Evolutionary conservation across 495 filamentous ascomycete species (phyloP), one percentile per base, ranked within the genome.

Genomic region (Hyaloscypha finlandica): DNA sequence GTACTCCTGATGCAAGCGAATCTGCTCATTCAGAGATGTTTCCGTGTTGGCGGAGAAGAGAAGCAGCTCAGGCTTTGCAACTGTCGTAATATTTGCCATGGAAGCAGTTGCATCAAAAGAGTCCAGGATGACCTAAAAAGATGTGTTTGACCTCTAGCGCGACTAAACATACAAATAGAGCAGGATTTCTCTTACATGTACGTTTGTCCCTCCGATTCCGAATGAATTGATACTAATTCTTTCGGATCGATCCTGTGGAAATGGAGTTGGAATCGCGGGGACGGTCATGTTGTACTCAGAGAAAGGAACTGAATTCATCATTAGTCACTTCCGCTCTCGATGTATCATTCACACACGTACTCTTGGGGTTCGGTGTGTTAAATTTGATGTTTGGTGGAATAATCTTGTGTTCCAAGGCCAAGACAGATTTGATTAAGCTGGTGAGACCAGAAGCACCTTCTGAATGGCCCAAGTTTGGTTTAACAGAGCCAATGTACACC

Each of bases 181-280:
- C 29, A 45, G 4, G 59, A 22, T n/a, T 25, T 4, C 6, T 78
- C 20, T 78, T 8, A 76, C 77, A 67, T 89, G 85, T 0, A 79
- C 77, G 69, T 89, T 89, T 16, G 82, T 74, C 5, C 87, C 86
- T 6, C 86, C 86, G 69, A 81, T 86, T 1, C 87, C 86, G 58
- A 84, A 87, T 79, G 65, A 62, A 33, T 70, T 70, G 31, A 70
- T 52, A 20, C 57, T 62, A n/a, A 63, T 32, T 48, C 68, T 31
- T 45, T 63, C 59, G 2, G 42, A 16, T 30, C 33, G n/a, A 25
- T 60, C 30, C 22, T 2, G 25, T 25, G 67, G 67, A 63, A 63
- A 69, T 22, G 67, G 62, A 8, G 20, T 65, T 25, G 52, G 59
- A 11, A 63, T 37, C 2, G 42, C 19, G 3, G 65, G 64, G 9